Evolutionary conservation across 768 basidiomycete species (phyloP), one percentile per base, ranked within the genome.

Genomic region (Phaeotremella fagi): DNA sequence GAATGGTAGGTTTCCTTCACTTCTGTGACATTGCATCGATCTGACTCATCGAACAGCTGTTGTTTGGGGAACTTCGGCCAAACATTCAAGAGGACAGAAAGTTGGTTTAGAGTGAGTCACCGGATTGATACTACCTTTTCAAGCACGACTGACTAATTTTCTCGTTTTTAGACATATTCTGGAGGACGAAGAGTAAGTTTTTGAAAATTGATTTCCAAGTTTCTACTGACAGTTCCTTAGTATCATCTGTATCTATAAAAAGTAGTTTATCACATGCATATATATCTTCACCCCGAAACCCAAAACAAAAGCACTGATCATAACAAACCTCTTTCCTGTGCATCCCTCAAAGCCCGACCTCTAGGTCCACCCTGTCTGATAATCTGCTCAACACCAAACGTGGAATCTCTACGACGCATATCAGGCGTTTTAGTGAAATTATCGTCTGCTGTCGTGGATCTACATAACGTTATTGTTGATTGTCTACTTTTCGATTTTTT

Each of bases 31-130:
- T 28, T 47, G n/a, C 24, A 3, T n/a, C 27, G 18, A 44, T 16
- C 45, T 54, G 46, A 48, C 25, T 3, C 25, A 26, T 23, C 14
- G 38, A 14, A 0, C 29, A 66, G 70, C 72, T 1, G 79, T 91
- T 53, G 92, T 98, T 2, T 99, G 90, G 90, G 94, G 94, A 45
- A 80, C 90, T 0, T 94, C 90, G 60, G 94, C 91, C n/a, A 97
- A 97, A 77, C 95, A 99, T 71, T 79, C 90, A 3, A 80, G 95
- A 59, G 95, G 95, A 7, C 95, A 99, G 75, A 95, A 97, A 48
- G 73, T 74, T 26, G 73, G 72, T 2, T 59, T 74, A 45, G 72
- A 74, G 60, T 70, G 61, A 67, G 68, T 64, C 11, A 18, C 26
- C 26, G 1, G 4, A 9, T 15, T n/a, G 11, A 22, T 41, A 14